phyloP scores from a whole-genome alignment of 2,329 filamentous ascomycete species.

The Raffaelea ambrosiae region DNA sequence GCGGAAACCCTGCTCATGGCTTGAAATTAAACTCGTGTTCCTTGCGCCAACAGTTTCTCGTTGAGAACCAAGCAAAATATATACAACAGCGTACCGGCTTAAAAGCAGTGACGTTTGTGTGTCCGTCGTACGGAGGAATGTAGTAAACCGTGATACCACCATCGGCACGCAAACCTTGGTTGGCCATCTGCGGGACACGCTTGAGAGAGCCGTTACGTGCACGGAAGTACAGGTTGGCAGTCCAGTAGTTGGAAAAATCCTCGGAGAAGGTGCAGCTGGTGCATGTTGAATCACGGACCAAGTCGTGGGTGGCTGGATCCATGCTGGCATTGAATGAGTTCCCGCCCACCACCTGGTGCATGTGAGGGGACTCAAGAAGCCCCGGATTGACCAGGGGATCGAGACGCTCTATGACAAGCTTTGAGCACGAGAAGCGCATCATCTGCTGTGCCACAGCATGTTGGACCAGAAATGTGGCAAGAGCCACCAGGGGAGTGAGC shows the following conservation, averaged over 20 bases:
- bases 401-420: slow-evolving; percentile 16
- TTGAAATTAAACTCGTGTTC: too few relatives aligned
- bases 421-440: slow-evolving; percentile 17
- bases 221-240: slow-evolving; percentile 22
- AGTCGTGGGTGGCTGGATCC: slow-evolving; percentile 17
- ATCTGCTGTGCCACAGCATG: slow-evolving; percentile 10
- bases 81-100: slow-evolving; percentile 21
- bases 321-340: slow-evolving; percentile 31
- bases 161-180: slow-evolving; percentile 4
- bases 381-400: slow-evolving; percentile 26
- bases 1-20: slow-evolving; percentile 24
- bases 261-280: slow-evolving; percentile 24
- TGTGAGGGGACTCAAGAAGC: slow-evolving; percentile 23
- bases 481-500: slow-evolving; percentile 22
- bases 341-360: slow-evolving; percentile 31
- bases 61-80: too few relatives aligned
- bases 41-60: too few relatives aligned
- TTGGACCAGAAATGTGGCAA: slow-evolving; percentile 17
- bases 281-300: slow-evolving; percentile 15
- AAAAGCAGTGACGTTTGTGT: slow-evolving; percentile 31
- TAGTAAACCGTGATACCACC: slow-evolving; percentile 30
- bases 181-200: slow-evolving; percentile 13
- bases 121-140: slow-evolving; percentile 27
- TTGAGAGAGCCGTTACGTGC: slow-evolving; percentile 22
- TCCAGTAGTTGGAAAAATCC: slow-evolving; percentile 29